Conservation (phyloP, 169 alveolate genomes). For the Eimeria sp. region DNA sequence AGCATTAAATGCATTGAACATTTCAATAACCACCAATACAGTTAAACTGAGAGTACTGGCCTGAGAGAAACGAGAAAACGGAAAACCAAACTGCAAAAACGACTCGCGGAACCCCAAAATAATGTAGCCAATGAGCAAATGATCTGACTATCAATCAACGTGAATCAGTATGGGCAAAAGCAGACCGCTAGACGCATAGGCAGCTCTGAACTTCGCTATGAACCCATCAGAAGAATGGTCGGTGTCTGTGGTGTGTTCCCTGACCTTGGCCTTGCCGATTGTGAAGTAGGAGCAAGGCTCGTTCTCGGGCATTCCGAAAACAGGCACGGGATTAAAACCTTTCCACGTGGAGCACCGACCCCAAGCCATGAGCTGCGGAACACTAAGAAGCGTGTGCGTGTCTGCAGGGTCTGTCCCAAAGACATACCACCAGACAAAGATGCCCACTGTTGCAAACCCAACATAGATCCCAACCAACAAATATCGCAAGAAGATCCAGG, state of each 20-base stretch:
- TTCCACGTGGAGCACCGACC: conserved; percentile 92
- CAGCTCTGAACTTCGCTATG: neutral
- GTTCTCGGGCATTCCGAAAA: conserved; percentile 87
- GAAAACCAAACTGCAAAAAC: neutral
- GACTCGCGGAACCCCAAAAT: neutral
- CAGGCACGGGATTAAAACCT: conserved; percentile 89
- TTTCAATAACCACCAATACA: conserved; percentile 98
- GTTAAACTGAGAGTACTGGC: conserved; percentile 98
- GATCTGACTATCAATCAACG: neutral
- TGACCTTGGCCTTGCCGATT: conserved; percentile 97
- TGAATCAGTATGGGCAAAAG: neutral
- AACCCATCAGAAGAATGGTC: neutral
- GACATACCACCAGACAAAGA: conserved; percentile 97
- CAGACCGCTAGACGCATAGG: neutral
- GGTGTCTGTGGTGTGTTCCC: neutral
- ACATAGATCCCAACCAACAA: conserved; percentile 98
- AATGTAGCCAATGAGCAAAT: neutral
- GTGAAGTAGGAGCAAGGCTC: conserved; percentile 98
- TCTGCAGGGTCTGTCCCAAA: conserved; percentile 95
- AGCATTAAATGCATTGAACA: conserved; percentile 99
- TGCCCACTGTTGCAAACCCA: conserved; percentile 99
- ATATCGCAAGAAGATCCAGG: conserved; percentile 96
- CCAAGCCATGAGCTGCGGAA: conserved; percentile 95
- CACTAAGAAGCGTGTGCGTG: conserved; percentile 96
- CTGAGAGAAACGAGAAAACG: conserved; percentile 52